phyloP scores from a whole-genome alignment of 306 rosid species.

The Oemleria cerasiformis region DNA sequence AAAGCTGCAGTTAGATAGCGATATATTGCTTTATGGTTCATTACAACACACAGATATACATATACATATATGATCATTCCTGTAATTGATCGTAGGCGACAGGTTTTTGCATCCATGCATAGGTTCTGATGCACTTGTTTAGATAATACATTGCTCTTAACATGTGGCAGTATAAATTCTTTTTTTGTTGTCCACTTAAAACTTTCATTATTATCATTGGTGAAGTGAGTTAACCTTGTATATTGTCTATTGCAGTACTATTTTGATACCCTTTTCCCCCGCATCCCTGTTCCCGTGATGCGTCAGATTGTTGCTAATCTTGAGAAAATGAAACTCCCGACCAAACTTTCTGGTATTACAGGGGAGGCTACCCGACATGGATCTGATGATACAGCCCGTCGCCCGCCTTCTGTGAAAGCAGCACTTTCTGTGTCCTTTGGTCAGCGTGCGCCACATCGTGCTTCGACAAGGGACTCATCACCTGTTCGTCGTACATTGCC shows the following conservation, averaged over 20 bases:
- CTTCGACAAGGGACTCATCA: conserved; percentile 94
- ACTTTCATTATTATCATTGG: conserved; percentile 12
- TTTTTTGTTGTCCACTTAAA: background rate
- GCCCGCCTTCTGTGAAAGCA: conserved; percentile 98
- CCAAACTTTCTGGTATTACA: conserved; percentile 72
- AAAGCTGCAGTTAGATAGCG: background rate
- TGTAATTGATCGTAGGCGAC: background rate
- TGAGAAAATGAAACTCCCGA: conserved; percentile 80
- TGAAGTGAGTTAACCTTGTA: conserved; percentile 22
- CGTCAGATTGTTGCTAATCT: conserved; percentile 79
- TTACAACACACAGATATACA: background rate
- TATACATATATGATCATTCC: background rate
- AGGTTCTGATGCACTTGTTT: background rate
- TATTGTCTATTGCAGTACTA: conserved; percentile 73
- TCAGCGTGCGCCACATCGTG: conserved; percentile 98
- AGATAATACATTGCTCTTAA: background rate
- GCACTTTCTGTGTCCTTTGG: conserved; percentile 98
- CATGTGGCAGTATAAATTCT: background rate
- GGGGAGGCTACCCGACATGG: conserved; percentile 89
- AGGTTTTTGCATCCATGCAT: background rate
- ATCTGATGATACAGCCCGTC: conserved; percentile 95
- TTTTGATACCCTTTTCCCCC: conserved; percentile 96
- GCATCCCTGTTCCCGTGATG: conserved; percentile 95
- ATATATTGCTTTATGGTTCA: background rate
- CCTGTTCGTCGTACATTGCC: conserved; percentile 82